Evolutionary conservation across 257 asterid species (phyloP).

Genomic region (Solanum neorickii): DNA sequence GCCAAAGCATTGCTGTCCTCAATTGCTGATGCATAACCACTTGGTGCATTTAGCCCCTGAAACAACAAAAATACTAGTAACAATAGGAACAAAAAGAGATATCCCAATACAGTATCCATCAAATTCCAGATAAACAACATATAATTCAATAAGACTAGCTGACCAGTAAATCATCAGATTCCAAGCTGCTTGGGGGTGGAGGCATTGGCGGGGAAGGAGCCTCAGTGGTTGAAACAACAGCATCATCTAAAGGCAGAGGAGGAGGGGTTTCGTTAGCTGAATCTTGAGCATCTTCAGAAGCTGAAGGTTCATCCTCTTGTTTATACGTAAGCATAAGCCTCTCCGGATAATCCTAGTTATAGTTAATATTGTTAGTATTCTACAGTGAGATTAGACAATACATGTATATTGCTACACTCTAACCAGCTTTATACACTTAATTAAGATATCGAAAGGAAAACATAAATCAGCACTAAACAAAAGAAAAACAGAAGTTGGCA

Average conservation of each 20-base stretch:
- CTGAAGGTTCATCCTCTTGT: slow-evolving; percentile 61
- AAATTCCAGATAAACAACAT: background rate
- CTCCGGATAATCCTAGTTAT: slow-evolving; percentile 79
- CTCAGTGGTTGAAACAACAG: slow-evolving; percentile 33
- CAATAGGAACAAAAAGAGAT: background rate
- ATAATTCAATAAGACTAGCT: background rate
- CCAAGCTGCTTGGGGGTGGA: slow-evolving; percentile 40
- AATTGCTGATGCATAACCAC: slow-evolving; percentile 51
- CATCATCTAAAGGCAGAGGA: slow-evolving; percentile 31
- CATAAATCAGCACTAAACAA: background rate
- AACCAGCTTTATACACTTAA: background rate
- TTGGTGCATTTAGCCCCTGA: slow-evolving; percentile 64
- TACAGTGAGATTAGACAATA: background rate
- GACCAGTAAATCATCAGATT: slow-evolving; percentile 82
- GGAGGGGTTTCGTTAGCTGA: slow-evolving; percentile 34
- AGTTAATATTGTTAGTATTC: background rate
- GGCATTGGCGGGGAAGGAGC: slow-evolving; percentile 31
- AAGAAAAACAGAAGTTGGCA: background rate
- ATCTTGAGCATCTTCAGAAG: slow-evolving; percentile 48
- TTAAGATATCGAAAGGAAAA: background rate
- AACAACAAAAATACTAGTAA: slow-evolving; percentile 2
- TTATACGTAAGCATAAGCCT: slow-evolving; percentile 90
- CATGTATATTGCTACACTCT: background rate
- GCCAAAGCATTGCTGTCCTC: slow-evolving; percentile 93
- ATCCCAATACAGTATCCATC: background rate